Evolutionary conservation across 164 flowering plant species (phyloP).

Genomic region (Taxillus chinensis): DNA sequence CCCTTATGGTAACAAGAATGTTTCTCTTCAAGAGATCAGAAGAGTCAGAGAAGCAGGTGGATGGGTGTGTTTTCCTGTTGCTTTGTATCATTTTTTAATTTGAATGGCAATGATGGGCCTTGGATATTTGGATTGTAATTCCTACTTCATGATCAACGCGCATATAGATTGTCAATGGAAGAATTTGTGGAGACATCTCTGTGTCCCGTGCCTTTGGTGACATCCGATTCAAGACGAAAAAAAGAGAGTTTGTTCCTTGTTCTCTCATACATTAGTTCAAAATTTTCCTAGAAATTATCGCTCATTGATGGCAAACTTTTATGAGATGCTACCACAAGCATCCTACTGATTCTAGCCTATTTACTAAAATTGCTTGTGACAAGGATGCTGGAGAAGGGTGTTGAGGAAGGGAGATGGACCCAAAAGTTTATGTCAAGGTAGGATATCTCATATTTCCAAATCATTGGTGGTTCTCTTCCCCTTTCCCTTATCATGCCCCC

Average conservation of each 20-base stretch:
- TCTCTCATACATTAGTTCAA: conserved; percentile 17
- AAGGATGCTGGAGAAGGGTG: conserved; percentile 88
- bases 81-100: conserved; percentile 13
- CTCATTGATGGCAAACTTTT: background rate
- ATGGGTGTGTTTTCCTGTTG: conserved; percentile 81
- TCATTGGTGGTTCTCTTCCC: background rate
- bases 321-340: background rate
- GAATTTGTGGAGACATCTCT: conserved; percentile 93
- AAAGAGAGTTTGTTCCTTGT: conserved; percentile 62
- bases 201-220: conserved; percentile 99
- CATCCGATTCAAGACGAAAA: conserved; percentile 84
- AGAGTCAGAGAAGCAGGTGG: conserved; percentile 99
- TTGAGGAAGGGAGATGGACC: conserved; percentile 76
- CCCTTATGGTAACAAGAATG: conserved; percentile 78
- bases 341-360: conserved; percentile 6
- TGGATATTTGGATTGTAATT: too few relatives aligned
- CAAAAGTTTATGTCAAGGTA: conserved; percentile 83
- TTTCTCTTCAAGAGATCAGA: conserved; percentile 72
- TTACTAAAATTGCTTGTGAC: conserved; percentile 4
- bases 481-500: too few relatives aligned
- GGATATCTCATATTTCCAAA: background rate
- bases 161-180: conserved; percentile 69
- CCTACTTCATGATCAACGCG: background rate
- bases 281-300: background rate
- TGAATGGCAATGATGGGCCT: background rate